phyloP scores from a whole-genome alignment of 768 basidiomycete genomes.

The Mycena kentingensis region DNA sequence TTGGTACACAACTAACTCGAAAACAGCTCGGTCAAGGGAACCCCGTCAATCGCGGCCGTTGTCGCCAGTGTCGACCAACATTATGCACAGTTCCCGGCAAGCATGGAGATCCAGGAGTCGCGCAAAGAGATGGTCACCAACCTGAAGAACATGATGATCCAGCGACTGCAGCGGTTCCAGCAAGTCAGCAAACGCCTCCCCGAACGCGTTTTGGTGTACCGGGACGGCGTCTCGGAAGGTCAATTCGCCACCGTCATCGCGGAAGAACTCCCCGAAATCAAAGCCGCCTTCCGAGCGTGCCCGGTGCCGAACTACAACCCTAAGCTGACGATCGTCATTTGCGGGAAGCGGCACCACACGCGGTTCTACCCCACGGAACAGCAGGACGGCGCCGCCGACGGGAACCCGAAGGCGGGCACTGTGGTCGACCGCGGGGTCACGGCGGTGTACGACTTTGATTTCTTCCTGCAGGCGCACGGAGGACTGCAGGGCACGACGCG shows the following conservation, averaged over 20 bases:
- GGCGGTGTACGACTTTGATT: slow-evolving; percentile 64
- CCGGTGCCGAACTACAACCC: slow-evolving; percentile 47
- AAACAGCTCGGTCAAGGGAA: slow-evolving; percentile 52
- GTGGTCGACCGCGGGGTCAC: slow-evolving; percentile 82
- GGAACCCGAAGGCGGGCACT: slow-evolving; percentile 77
- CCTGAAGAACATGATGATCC: slow-evolving; percentile 63
- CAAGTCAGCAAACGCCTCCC: slow-evolving; percentile 56
- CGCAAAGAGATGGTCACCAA: slow-evolving; percentile 86
- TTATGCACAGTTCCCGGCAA: slow-evolving; percentile 74
- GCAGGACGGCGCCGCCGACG: slow-evolving; percentile 57
- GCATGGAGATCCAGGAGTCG: slow-evolving; percentile 69
- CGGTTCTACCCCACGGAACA: slow-evolving; percentile 65
- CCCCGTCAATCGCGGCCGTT: slow-evolving; percentile 84
- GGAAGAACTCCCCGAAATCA: slow-evolving; percentile 67
- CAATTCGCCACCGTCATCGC: slow-evolving; percentile 67
- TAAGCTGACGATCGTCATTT: slow-evolving; percentile 70
- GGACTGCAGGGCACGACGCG: slow-evolving; percentile 74
- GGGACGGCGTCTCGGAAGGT: slow-evolving; percentile 86
- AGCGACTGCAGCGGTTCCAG: slow-evolving; percentile 59
- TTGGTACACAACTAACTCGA: too few species aligned
- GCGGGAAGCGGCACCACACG: slow-evolving; percentile 60
- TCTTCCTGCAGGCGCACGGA: slow-evolving; percentile 75
- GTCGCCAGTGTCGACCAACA: slow-evolving; percentile 69
- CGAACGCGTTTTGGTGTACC: slow-evolving; percentile 67
- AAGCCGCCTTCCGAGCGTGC: slow-evolving; percentile 56